These are phyloP conservation scores for Trichoderma simmonsii DNA, from an alignment of 2,329 filamentous ascomycete genomes.

Conservation along the genomic window DNA sequence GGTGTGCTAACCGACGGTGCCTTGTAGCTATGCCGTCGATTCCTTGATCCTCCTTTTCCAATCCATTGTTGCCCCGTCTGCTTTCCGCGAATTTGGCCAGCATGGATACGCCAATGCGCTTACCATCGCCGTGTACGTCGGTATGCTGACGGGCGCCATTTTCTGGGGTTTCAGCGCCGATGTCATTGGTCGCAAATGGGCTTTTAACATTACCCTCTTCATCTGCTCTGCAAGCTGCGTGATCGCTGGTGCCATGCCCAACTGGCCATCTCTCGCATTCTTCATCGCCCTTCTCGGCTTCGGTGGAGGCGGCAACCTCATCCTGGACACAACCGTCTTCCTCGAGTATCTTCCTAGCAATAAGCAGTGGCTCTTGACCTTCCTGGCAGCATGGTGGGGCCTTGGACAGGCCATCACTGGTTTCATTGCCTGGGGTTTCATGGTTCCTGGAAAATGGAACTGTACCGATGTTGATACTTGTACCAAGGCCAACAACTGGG, in stretches of 20 bases:
- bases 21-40: constrained; percentile 44
- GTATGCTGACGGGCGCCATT: constrained; percentile 54
- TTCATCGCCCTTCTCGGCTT: constrained; percentile 64
- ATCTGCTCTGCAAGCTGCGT: constrained; percentile 57
- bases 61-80: constrained; percentile 57
- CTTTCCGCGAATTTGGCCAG: constrained; percentile 56
- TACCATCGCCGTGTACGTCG: constrained; percentile 60
- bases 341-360: constrained; percentile 48
- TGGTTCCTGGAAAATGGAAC: constrained; percentile 48
- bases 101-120: constrained; percentile 54
- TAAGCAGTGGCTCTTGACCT: constrained; percentile 47
- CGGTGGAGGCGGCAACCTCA: constrained; percentile 52
- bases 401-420: constrained; percentile 48
- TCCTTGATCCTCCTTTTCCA: constrained; percentile 53
- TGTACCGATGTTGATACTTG: constrained; percentile 45
- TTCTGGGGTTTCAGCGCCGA: constrained; percentile 69
- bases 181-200: constrained; percentile 63
- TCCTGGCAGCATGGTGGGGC: constrained; percentile 49
- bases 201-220: constrained; percentile 66
- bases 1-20: background rate
- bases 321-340: constrained; percentile 51
- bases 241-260: constrained; percentile 64
- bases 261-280: constrained; percentile 61
- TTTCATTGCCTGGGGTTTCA: constrained; percentile 44
- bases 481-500: constrained; percentile 44